Base-by-base conservation (phyloP, 192 early-diverging fungal species). In the Mortierella antarctica region DNA sequence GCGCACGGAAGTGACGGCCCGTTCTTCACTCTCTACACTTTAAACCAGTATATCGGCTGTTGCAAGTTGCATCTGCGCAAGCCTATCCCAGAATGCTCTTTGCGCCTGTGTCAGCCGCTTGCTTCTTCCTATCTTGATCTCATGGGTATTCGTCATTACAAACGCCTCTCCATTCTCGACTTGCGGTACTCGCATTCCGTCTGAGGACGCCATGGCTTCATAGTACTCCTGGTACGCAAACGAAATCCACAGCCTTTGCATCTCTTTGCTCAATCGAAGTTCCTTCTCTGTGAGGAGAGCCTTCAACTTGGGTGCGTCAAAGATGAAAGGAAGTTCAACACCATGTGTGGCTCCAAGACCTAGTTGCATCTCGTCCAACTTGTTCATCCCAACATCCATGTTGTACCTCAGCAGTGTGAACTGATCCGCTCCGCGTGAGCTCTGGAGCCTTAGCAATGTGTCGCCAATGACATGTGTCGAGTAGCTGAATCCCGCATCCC, bases 171-270 rank as follows among this genome's bases (percentile, higher is more conserved):
- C 31, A 31, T 31, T 31, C 31, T 31, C 31, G 31, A 31, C 31
- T 31, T 31, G 31, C 31, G 31, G 31, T 31, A 31, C 31, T 31
- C 31, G 31, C 31, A 31, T 31, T 31, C 31, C 31, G 31, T 31
- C 31, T 31, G 31, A 31, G 3, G 31, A 31, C 31, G 31, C 31
- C 31, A 31, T 31, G 31, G 31, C 31, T 31, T 31, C 3, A 31
- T 31, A 31, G 31, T 31, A 3, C 1, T 31, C 31, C 12, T 70
- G 67, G 55, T 70, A 65, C 20, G 75, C 75, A 39, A 78, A 71
- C 15, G 41, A 48, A 17, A 70, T 60, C 68, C 75, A 71, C 18
- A 70, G 51, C 44, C 54, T 55, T 10, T 71, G 75, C 57, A 71
- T 65, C 42, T 70, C 67, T 48, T 57, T 45, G 23, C 62, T 55